These are phyloP conservation scores for Claviceps maximensis DNA, from an alignment of 2,329 filamentous ascomycete species.

Conservation along the genomic window DNA sequence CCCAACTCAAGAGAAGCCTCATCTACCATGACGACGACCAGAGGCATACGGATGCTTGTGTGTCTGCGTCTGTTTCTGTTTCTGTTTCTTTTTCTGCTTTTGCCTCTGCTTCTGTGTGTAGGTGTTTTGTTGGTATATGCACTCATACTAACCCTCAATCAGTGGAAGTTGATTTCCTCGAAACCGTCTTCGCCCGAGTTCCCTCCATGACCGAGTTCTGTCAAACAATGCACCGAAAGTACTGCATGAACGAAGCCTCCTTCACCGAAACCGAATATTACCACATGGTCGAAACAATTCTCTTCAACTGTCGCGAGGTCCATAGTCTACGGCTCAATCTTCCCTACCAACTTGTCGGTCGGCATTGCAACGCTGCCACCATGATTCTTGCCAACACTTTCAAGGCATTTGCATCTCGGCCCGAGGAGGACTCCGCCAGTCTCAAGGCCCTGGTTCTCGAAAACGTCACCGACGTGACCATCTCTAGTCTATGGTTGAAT, in stretches of 20 bases:
- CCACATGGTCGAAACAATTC: conserved; percentile 25
- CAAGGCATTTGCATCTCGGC: conserved; percentile 31
- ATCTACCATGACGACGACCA: no score
- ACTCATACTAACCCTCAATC: conserved; percentile 6
- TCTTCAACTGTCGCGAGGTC: conserved; percentile 31
- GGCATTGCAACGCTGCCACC: conserved; percentile 32
- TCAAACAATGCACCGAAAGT: conserved; percentile 27
- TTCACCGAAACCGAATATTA: conserved; percentile 38
- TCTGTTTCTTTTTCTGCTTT: no score
- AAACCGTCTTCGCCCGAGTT: conserved; percentile 30
- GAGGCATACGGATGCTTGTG: no score
- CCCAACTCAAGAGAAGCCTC: no score
- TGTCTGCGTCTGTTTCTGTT: no score
- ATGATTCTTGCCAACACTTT: conserved; percentile 39
- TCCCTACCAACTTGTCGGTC: conserved; percentile 36
- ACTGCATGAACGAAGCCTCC: conserved; percentile 33
- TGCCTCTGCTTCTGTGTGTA: no score
- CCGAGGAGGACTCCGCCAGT: conserved; percentile 28
- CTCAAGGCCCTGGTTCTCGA: conserved; percentile 36
- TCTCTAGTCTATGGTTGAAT: conserved; percentile 37
- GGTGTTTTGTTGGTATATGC: background rate
- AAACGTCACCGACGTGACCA: conserved; percentile 33
- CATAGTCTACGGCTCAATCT: conserved; percentile 35
- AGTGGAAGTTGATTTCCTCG: conserved; percentile 38
- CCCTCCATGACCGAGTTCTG: conserved; percentile 33